Evolutionary conservation across 1,139 yeast genomes (phyloP).

Genomic region (Scheffersomyces segobiensis): DNA sequence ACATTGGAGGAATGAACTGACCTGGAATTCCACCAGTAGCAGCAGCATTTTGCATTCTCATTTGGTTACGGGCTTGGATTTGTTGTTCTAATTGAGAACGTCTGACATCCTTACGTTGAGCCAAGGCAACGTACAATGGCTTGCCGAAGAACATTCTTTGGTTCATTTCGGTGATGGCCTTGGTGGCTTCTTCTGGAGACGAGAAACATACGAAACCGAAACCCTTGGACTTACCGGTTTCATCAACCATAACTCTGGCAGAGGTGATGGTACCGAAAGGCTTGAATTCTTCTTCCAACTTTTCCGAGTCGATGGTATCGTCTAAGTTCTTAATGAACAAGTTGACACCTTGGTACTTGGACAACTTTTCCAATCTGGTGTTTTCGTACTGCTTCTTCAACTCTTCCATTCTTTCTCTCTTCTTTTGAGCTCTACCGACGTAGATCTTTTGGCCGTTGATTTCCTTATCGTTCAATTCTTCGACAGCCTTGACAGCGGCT

Average conservation of each 20-base stretch:
- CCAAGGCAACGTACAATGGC: slow-evolving; percentile 98
- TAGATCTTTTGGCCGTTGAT: slow-evolving; percentile 81
- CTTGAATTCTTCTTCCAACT: slow-evolving; percentile 87
- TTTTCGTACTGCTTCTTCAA: slow-evolving; percentile 94
- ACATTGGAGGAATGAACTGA: slow-evolving; percentile 94
- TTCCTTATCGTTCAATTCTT: slow-evolving; percentile 86
- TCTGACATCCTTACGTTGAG: slow-evolving; percentile 98
- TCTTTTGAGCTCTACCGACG: slow-evolving; percentile 99
- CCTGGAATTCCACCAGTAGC: slow-evolving; percentile 89
- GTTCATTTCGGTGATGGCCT: slow-evolving; percentile 98
- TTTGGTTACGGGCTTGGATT: slow-evolving; percentile 96
- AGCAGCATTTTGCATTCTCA: slow-evolving; percentile 96
- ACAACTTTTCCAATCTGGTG: slow-evolving; percentile 86
- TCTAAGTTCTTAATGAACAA: slow-evolving; percentile 96
- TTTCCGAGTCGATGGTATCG: slow-evolving; percentile 88
- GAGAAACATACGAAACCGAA: slow-evolving; percentile 99
- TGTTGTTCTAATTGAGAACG: slow-evolving; percentile 97
- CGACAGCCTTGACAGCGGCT: slow-evolving; percentile 89
- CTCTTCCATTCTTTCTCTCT: slow-evolving; percentile 96
- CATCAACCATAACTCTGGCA: slow-evolving; percentile 96
- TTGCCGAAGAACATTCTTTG: slow-evolving; percentile 94
- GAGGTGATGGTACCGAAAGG: slow-evolving; percentile 95
- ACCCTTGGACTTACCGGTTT: slow-evolving; percentile 93
- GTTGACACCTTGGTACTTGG: slow-evolving; percentile 97
- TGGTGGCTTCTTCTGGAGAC: slow-evolving; percentile 97